Evolutionary conservation across 345 rosid species (phyloP).

Genomic region (Populus ilicifolia): DNA sequence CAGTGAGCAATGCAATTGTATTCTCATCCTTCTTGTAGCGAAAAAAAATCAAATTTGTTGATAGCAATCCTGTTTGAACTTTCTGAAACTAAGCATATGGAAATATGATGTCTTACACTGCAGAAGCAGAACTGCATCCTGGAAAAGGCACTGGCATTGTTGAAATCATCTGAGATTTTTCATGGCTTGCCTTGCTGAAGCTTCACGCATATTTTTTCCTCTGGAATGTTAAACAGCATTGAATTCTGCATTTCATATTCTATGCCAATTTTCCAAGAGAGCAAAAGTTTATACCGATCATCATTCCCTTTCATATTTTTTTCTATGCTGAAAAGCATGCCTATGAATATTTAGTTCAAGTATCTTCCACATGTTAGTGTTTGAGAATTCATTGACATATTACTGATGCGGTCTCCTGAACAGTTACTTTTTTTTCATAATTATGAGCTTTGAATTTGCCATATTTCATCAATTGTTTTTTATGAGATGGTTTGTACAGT

Average conservation of each 20-base stretch:
- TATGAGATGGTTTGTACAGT: conserved; percentile 7
- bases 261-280: neutral
- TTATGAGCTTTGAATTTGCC: neutral
- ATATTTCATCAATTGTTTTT: neutral
- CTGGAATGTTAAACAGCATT: neutral
- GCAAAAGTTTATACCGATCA: neutral
- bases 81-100: neutral
- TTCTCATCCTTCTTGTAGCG: neutral
- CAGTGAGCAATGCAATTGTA: neutral
- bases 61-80: neutral
- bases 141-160: neutral
- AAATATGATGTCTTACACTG: neutral
- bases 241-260: neutral
- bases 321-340: neutral
- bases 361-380: neutral
- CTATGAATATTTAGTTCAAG: neutral
- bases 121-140: neutral
- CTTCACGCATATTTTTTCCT: neutral
- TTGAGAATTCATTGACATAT: neutral
- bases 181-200: neutral
- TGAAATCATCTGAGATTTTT: neutral
- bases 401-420: neutral
- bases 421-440: neutral
- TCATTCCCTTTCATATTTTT: neutral
- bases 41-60: neutral